Conservation (phyloP, 768 basidiomycete species). For the Clitopilus hobsonii region DNA sequence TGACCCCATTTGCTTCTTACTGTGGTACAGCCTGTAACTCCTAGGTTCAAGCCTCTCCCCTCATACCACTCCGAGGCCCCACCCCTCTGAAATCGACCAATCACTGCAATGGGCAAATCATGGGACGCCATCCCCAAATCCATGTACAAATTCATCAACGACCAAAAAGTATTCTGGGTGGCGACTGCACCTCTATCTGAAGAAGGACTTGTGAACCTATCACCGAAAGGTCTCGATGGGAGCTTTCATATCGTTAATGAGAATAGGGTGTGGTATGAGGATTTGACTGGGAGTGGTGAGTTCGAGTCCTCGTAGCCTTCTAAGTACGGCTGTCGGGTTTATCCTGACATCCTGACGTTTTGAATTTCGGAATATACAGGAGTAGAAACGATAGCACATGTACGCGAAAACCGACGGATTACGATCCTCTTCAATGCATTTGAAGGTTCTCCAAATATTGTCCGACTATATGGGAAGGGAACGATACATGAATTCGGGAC, state of each 20-base stretch:
- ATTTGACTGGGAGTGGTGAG: constrained; percentile 65
- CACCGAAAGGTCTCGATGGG: constrained; percentile 58
- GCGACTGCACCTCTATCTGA: constrained; percentile 55
- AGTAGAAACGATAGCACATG: constrained; percentile 53
- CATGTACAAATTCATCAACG: constrained; percentile 49
- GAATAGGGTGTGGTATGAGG: constrained; percentile 67
- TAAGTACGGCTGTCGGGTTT: no score
- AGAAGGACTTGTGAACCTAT: constrained; percentile 62
- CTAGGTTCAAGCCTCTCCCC: no score
- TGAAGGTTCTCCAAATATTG: constrained; percentile 52
- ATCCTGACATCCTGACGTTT: no score
- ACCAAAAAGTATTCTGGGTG: constrained; percentile 71
- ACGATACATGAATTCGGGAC: constrained; percentile 54
- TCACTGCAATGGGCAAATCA: constrained; percentile 61
- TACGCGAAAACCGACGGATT: constrained; percentile 58
- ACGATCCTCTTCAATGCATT: constrained; percentile 61
- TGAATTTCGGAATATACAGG: no score
- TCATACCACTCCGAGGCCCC: no score
- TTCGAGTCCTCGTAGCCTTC: no score
- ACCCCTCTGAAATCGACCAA: no score
- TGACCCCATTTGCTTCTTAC: no score
- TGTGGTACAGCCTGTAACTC: no score
- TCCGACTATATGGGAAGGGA: constrained; percentile 56
- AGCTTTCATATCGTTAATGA: constrained; percentile 56
- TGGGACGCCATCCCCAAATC: constrained; percentile 52